Percentiles rank a stretch among this genome's conserved stretches.
Evolutionary conservation across 2,329 filamentous ascomycete genomes (phyloP).

Genomic region (Aspergillus tamarii): DNA sequence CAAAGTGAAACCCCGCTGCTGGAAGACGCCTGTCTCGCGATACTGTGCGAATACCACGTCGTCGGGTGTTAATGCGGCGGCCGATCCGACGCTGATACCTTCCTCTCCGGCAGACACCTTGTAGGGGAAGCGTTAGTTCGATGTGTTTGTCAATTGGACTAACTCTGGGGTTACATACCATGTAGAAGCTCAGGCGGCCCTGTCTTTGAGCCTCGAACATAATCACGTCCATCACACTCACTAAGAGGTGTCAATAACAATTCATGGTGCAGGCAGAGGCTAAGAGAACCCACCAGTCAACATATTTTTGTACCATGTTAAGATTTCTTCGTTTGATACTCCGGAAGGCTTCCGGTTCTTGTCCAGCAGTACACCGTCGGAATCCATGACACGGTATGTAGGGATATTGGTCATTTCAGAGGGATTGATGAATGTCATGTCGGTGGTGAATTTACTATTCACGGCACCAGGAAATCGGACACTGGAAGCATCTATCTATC

Average conservation of each 20-base stretch:
- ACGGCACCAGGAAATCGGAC: constrained; percentile 87
- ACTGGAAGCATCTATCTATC: constrained; percentile 37
- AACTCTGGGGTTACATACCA: constrained; percentile 59
- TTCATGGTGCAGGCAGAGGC: not conserved
- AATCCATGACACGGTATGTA: constrained; percentile 90
- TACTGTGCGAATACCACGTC: constrained; percentile 96
- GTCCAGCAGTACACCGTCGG: constrained; percentile 83
- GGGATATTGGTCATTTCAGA: constrained; percentile 74
- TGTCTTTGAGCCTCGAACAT: constrained; percentile 98
- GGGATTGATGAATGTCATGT: constrained; percentile 76
- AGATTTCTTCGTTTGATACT: constrained; percentile 64
- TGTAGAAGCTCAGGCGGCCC: constrained; percentile 93
- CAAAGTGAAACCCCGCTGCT: constrained; percentile 83
- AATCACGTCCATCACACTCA: constrained; percentile 89
- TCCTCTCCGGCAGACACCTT: constrained; percentile 84
- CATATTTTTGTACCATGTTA: constrained; percentile 67
- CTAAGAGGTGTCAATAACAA: constrained; percentile 33
- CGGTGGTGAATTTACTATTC: constrained; percentile 86
- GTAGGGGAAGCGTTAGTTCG: not conserved
- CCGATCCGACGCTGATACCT: constrained; percentile 87
- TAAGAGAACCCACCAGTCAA: constrained; percentile 50
- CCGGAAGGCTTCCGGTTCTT: constrained; percentile 66
- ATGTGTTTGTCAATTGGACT: not conserved
- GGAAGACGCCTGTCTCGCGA: constrained; percentile 87
- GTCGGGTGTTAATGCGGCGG: constrained; percentile 77